These are phyloP conservation scores for Microbotryum lychnidis-dioicae DNA, from an alignment of 1,284 basidiomycete species.

Conservation along the genomic window DNA sequence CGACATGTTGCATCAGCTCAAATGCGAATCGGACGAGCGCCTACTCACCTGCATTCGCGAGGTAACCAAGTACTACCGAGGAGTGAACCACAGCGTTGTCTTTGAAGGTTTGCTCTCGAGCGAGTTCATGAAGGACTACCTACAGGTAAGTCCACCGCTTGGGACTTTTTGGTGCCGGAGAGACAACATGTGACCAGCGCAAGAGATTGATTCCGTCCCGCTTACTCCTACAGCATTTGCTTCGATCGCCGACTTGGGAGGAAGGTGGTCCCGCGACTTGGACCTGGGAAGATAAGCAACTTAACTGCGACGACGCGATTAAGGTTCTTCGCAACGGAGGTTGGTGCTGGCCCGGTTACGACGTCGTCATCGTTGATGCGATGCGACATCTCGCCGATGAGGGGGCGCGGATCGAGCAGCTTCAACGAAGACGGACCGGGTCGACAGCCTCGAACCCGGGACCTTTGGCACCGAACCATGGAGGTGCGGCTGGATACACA, in stretches of 20 bases:
- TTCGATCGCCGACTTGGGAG: slow-evolving; percentile 17
- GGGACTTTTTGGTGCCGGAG: background rate
- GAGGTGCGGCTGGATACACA: too few species aligned
- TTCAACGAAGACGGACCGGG: too few species aligned
- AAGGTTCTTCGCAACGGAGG: slow-evolving; percentile 11
- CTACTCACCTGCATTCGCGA: slow-evolving; percentile 14
- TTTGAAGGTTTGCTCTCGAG: background rate
- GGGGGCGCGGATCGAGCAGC: too few species aligned
- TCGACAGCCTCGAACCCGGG: too few species aligned
- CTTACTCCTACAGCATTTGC: slow-evolving; percentile 1
- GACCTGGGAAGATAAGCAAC: slow-evolving; percentile 13
- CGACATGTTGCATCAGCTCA: slow-evolving; percentile 9
- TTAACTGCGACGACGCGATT: slow-evolving; percentile 5
- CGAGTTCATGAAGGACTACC: slow-evolving; percentile 1
- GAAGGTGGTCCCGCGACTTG: slow-evolving; percentile 15
- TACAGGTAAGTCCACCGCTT: background rate
- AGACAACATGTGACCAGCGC: too few species aligned
- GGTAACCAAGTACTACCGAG: slow-evolving; percentile 1
- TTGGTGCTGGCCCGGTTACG: slow-evolving; percentile 18
- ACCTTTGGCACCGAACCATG: too few species aligned
- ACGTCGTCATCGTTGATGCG: slow-evolving; percentile 5
- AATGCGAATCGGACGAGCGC: slow-evolving; percentile 12
- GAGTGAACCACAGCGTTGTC: background rate
- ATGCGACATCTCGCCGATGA: background rate
- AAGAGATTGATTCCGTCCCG: background rate